Conservation (phyloP, 257 asterid genomes). For the Cinchona pubescens region DNA sequence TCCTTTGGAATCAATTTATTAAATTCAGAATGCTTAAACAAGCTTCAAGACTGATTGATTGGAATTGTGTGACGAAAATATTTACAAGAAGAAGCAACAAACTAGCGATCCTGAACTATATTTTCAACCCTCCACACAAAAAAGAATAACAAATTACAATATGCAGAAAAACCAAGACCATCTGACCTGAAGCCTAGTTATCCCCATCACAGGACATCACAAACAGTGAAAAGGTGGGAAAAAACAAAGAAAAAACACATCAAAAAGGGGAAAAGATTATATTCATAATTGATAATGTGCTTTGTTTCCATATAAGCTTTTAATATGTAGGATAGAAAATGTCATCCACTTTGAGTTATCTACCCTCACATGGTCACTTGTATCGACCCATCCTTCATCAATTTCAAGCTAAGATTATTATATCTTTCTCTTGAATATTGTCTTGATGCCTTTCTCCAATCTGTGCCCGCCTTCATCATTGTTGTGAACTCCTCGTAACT, state of each 20-base stretch:
- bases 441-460: constrained; percentile 60
- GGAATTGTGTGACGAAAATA: too few species aligned
- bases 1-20: not conserved
- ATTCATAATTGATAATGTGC: not conserved
- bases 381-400: constrained; percentile 46
- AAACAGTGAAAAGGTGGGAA: not conserved
- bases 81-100: not conserved
- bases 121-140: not conserved
- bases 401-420: constrained; percentile 44
- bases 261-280: not conserved
- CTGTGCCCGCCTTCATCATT: constrained; percentile 55
- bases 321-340: not conserved
- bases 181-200: not conserved
- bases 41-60: not conserved
- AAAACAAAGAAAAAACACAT: not conserved
- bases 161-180: constrained; percentile 1
- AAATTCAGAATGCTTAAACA: not conserved
- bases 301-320: not conserved
- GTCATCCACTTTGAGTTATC: constrained; percentile 6
- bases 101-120: constrained; percentile 1
- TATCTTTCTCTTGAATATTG: constrained; percentile 55
- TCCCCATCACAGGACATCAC: not conserved
- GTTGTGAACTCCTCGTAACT: constrained; percentile 47
- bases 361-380: constrained; percentile 26
- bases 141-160: not conserved